Percentiles rank a stretch among this genome's conserved stretches.
phyloP scores from a whole-genome alignment of 2,329 filamentous ascomycete species.

The Penicillium sp. region DNA sequence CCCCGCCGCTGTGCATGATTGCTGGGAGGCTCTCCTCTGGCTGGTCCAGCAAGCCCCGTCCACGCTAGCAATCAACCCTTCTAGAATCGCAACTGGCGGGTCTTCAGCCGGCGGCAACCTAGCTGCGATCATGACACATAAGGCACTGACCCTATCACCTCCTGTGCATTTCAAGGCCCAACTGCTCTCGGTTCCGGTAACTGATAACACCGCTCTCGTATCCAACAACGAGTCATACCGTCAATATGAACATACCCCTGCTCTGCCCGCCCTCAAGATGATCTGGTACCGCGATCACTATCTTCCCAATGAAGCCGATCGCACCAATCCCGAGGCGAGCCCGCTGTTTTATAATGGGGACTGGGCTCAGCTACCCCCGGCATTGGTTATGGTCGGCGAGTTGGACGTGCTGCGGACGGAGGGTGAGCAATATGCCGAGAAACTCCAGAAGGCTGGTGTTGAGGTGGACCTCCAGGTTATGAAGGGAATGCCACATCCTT shows the following conservation, averaged over 20 bases:
- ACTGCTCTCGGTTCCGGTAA: constrained; percentile 64
- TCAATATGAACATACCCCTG: constrained; percentile 58
- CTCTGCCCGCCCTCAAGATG: constrained; percentile 64
- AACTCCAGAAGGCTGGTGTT: constrained; percentile 56
- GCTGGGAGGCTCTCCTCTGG: constrained; percentile 63
- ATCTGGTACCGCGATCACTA: constrained; percentile 66
- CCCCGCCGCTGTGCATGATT: constrained; percentile 63
- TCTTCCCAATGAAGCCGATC: constrained; percentile 55
- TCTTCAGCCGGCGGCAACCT: constrained; percentile 62
- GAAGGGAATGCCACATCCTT: constrained; percentile 64
- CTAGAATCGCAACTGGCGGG: constrained; percentile 56
- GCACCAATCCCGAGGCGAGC: constrained; percentile 60
- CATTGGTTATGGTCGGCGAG: constrained; percentile 61
- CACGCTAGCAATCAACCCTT: constrained; percentile 49
- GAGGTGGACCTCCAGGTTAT: constrained; percentile 57
- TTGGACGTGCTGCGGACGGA: constrained; percentile 64
- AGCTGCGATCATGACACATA: constrained; percentile 60
- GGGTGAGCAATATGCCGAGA: constrained; percentile 59
- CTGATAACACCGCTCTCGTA: constrained; percentile 61
- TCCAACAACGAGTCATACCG: constrained; percentile 56
- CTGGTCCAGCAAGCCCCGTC: constrained; percentile 47
- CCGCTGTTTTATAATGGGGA: constrained; percentile 59
- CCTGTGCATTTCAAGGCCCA: constrained; percentile 54
- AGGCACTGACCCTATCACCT: constrained; percentile 48
- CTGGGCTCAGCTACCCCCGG: constrained; percentile 58